These are phyloP conservation scores for Boletus tomentosulus DNA, from an alignment of 768 basidiomycete genomes.

Conservation along the genomic window DNA sequence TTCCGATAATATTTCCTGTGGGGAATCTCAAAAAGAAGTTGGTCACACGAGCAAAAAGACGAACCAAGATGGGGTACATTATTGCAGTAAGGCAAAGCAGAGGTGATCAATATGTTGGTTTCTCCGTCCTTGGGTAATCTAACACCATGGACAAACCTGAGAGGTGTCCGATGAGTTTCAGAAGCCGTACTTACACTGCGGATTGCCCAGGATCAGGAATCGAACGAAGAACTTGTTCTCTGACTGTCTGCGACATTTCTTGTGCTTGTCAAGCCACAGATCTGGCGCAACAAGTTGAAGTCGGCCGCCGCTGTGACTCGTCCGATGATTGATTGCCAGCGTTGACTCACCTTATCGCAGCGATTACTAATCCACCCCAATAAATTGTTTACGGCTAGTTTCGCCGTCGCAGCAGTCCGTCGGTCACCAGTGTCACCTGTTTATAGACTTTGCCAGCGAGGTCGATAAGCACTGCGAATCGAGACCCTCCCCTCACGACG, in stretches of 20 bases:
- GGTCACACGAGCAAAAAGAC: conserved; percentile 20
- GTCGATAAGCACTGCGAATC: background rate
- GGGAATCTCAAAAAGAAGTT: conserved; percentile 1
- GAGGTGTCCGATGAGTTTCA: background rate
- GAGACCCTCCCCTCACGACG: background rate
- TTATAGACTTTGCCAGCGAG: background rate
- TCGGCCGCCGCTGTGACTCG: background rate
- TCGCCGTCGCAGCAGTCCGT: too few relatives aligned
- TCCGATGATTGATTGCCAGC: background rate
- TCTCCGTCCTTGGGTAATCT: conserved; percentile 83
- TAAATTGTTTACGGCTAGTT: too few relatives aligned
- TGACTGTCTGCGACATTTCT: conserved; percentile 51
- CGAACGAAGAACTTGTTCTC: conserved; percentile 48
- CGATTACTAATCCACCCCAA: conserved; percentile 14
- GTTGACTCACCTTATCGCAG: background rate
- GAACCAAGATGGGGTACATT: conserved; percentile 94
- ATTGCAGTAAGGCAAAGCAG: conserved; percentile 94
- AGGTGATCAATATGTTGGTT: conserved; percentile 87
- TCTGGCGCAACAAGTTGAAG: background rate
- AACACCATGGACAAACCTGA: background rate
- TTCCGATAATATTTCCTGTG: conserved; percentile 87
- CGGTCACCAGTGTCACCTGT: background rate
- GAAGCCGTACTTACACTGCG: conserved; percentile 38
- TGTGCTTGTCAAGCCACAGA: background rate
- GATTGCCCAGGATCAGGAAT: conserved; percentile 50